Conservation (phyloP, 805 yeast species). For the Nakazawaea holstii region DNA sequence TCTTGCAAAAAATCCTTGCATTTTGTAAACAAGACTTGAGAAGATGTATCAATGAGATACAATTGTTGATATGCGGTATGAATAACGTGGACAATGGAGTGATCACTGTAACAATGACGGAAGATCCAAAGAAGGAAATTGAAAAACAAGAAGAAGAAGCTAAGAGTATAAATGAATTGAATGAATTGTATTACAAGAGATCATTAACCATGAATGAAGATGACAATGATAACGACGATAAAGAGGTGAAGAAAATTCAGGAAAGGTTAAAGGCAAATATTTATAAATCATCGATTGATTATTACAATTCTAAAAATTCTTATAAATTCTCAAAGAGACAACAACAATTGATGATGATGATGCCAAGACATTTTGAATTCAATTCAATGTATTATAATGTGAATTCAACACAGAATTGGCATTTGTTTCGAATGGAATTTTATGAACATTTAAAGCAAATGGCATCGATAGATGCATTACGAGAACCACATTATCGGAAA, state of each 20-base stretch:
- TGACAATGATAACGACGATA: not conserved
- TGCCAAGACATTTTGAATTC: not conserved
- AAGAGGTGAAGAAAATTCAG: not conserved
- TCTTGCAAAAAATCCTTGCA: not conserved
- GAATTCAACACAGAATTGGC: not conserved
- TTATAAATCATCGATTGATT: not conserved
- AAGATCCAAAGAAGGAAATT: no score
- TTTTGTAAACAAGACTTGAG: conserved; percentile 4
- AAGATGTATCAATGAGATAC: conserved; percentile 8
- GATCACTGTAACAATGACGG: no score
- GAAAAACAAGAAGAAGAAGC: not conserved
- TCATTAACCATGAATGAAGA: not conserved
- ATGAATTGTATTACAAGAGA: not conserved
- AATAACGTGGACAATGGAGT: not conserved
- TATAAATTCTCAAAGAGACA: conserved; percentile 3
- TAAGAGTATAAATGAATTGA: not conserved
- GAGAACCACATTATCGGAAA: not conserved
- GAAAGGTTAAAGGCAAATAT: not conserved
- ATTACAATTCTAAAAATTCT: conserved; percentile 4
- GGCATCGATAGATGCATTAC: not conserved
- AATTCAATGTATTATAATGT: not conserved
- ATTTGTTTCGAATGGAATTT: conserved; percentile 1
- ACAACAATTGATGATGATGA: not conserved
- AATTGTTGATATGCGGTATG: conserved; percentile 4
- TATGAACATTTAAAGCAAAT: not conserved